Evolutionary conservation across 2,329 filamentous ascomycete species (phyloP).

Genomic region (Exserohilum rostratum): DNA sequence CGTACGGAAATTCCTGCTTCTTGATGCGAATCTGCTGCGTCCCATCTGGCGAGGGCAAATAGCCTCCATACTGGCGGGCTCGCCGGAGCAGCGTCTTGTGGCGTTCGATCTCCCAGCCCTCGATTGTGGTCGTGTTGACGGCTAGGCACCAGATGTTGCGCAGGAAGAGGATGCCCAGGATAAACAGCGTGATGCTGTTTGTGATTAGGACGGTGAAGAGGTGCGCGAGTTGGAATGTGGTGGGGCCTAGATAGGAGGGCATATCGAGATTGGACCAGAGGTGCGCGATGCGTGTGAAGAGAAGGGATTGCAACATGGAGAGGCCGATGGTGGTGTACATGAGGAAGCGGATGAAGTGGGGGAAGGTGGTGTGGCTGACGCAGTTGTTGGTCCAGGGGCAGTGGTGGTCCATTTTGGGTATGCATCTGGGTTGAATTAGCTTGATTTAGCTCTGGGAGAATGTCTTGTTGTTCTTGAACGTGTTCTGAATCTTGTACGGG

Average conservation of each 20-base stretch:
- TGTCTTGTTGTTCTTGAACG: too few species aligned
- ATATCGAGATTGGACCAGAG: conserved; percentile 71
- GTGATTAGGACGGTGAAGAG: conserved; percentile 66
- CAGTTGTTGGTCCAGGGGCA: conserved; percentile 87
- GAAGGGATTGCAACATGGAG: conserved; percentile 63
- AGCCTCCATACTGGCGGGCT: conserved; percentile 60
- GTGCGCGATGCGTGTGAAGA: conserved; percentile 63
- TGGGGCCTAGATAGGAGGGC: conserved; percentile 74
- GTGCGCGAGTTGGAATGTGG: conserved; percentile 62
- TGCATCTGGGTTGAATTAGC: conserved; percentile 57
- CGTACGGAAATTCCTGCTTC: conserved; percentile 80
- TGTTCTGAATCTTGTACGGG: too few species aligned
- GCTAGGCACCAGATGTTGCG: conserved; percentile 64
- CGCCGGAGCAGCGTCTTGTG: conserved; percentile 55
- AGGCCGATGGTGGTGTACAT: conserved; percentile 70
- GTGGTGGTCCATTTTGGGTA: conserved; percentile 85
- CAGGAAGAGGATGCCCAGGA: conserved; percentile 68
- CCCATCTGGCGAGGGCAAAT: conserved; percentile 62
- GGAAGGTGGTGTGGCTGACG: conserved; percentile 80
- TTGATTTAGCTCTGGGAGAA: neutral
- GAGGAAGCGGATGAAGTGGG: conserved; percentile 82
- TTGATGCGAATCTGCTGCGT: conserved; percentile 58
- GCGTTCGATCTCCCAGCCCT: conserved; percentile 70
- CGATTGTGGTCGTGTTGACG: conserved; percentile 79
- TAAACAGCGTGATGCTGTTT: conserved; percentile 65